Evolutionary conservation across 1,139 yeast species (phyloP).

Genomic region (Dujonia santamariae): DNA sequence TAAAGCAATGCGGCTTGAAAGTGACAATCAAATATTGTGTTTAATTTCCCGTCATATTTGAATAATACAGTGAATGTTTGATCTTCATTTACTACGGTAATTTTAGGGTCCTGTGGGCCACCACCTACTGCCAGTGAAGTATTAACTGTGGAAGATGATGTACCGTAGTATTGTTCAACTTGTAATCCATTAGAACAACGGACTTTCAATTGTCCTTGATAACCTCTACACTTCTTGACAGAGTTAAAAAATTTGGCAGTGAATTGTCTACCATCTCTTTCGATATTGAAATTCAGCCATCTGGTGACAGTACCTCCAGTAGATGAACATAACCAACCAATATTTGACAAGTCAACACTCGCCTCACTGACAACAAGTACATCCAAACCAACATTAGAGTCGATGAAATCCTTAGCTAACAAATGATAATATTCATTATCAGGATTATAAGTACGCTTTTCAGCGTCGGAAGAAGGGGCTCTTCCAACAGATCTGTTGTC

Average conservation of each 20-base stretch:
- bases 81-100: conserved; percentile 65
- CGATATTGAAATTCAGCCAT: conserved; percentile 67
- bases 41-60: conserved; percentile 73
- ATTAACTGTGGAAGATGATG: conserved; percentile 29
- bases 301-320: conserved; percentile 72
- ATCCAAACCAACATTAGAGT: conserved; percentile 70
- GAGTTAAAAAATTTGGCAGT: conserved; percentile 56
- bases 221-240: conserved; percentile 53
- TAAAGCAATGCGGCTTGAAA: conserved; percentile 89
- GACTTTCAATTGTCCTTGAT: conserved; percentile 78
- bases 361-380: conserved; percentile 66
- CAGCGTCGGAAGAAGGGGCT: conserved; percentile 48
- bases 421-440: conserved; percentile 62
- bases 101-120: conserved; percentile 57
- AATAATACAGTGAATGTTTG: conserved; percentile 72
- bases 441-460: conserved; percentile 52
- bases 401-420: conserved; percentile 60
- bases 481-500: conserved; percentile 36
- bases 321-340: conserved; percentile 61
- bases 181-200: conserved; percentile 90
- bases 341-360: conserved; percentile 70
- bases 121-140: conserved; percentile 25
- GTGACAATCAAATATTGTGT: conserved; percentile 73
- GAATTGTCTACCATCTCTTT: conserved; percentile 68
- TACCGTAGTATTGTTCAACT: conserved; percentile 73